A percentile compares a stretch with the other conserved stretches of the same genome.
Evolutionary conservation across 192 early-diverging fungal species (phyloP).

Genomic region (Coemansia sp.): DNA sequence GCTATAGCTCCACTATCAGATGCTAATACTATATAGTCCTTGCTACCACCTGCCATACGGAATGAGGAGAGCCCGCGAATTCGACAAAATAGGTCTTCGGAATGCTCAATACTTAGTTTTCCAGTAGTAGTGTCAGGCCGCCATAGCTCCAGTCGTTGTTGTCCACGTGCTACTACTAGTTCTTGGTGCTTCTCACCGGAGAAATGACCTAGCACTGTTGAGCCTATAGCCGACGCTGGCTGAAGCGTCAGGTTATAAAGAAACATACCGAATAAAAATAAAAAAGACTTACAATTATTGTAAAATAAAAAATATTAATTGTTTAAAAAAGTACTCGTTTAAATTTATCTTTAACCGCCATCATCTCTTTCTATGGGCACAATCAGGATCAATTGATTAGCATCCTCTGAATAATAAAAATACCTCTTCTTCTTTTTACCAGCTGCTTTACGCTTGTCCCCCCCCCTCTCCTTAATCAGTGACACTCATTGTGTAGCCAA

Average conservation of each 20-base stretch:
- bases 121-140: constrained; percentile 78
- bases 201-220: constrained; percentile 89
- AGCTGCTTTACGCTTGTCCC: no score
- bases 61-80: constrained; percentile 85
- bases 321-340: background rate
- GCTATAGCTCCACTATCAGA: constrained; percentile 90
- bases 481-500: no score
- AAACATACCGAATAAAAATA: constrained; percentile 21
- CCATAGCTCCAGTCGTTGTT: constrained; percentile 79
- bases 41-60: constrained; percentile 84
- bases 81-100: constrained; percentile 82
- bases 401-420: no score
- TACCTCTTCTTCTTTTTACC: no score
- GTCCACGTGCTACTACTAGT: constrained; percentile 71
- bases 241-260: constrained; percentile 93
- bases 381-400: no score
- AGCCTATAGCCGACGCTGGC: constrained; percentile 76
- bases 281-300: background rate
- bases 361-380: background rate
- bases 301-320: background rate
- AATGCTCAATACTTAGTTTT: constrained; percentile 73
- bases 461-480: no score
- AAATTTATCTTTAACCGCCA: background rate
- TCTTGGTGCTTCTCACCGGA: constrained; percentile 91
- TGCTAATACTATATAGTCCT: constrained; percentile 91